phyloP scores from a whole-genome alignment of 441 rosid species.

The Adansonia grandidieri region DNA sequence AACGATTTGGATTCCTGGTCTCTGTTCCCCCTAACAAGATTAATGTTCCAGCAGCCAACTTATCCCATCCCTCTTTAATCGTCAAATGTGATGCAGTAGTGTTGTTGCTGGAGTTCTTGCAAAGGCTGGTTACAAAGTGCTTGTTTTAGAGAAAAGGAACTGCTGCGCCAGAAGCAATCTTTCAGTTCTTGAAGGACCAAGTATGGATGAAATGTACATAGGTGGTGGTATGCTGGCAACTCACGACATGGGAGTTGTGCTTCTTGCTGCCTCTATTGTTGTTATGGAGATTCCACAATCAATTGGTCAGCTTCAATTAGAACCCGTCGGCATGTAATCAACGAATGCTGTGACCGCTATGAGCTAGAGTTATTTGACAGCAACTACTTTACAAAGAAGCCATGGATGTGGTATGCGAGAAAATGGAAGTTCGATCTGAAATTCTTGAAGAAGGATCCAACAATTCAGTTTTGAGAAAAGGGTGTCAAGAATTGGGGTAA shows the following conservation, averaged over 20 bases:
- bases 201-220: slow-evolving; percentile 79
- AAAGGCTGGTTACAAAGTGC: slow-evolving; percentile 73
- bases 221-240: slow-evolving; percentile 62
- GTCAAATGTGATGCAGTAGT: slow-evolving; percentile 73
- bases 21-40: slow-evolving; percentile 26
- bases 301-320: slow-evolving; percentile 84
- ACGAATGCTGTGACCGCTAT: slow-evolving; percentile 58
- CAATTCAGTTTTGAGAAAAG: slow-evolving; percentile 68
- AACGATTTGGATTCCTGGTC: slow-evolving; percentile 49
- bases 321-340: slow-evolving; percentile 70
- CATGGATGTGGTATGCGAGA: slow-evolving; percentile 63
- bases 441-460: slow-evolving; percentile 65
- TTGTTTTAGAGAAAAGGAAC: slow-evolving; percentile 75
- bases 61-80: slow-evolving; percentile 43
- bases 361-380: slow-evolving; percentile 63
- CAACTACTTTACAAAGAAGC: slow-evolving; percentile 60
- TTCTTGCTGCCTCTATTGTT: slow-evolving; percentile 81
- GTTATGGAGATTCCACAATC: slow-evolving; percentile 78
- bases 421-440: slow-evolving; percentile 78
- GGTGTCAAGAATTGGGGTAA: slow-evolving; percentile 62
- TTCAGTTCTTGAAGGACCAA: slow-evolving; percentile 72
- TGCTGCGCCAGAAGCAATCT: slow-evolving; percentile 70
- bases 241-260: slow-evolving; percentile 52
- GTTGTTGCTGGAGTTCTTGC: slow-evolving; percentile 78
- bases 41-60: neutral